Base-by-base conservation (phyloP, 2,329 filamentous ascomycete genomes). In the Lachnellula arida region DNA sequence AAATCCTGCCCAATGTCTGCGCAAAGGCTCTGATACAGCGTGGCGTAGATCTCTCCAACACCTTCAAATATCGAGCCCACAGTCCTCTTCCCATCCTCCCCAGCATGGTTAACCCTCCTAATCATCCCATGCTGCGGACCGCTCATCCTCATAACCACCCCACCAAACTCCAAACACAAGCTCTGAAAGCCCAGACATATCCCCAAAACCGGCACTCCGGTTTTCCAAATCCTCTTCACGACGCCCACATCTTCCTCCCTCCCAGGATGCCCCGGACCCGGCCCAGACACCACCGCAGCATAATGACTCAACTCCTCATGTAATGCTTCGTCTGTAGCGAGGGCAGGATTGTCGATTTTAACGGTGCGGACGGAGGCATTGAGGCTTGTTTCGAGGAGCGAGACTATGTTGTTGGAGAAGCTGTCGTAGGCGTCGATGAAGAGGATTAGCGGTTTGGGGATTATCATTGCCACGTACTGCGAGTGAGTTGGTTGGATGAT, bases 401-500 rank as follows among this genome's bases (percentile, higher is more conserved):
- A 86, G 52, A 95, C 85, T 66, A 97, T 94, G 74, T 97, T 97
- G 74, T 96, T 92, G 54, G 91, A 90, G 74, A 97, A 99, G 43
- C 92, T 97, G 75, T 99, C 94, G 73, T 96, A 96, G 60, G 93
- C 92, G 72, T 97, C 94, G 63, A 99, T 79, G 74, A 96, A 96
- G 60, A 97, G 82, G 60, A 97, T 87, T 17, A 63, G 55, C 43
- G 69, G 65, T 56, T 70, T 68, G 7, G 59, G 52, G 14, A 59
- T 55, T 49, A 53, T 51, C 68, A 69, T 70, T 56, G 57, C 65
- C 53, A 67, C 55, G 55, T 22, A 17, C 42, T 44, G 42, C 5
- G 12, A 44, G 22, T 44, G 19, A 19, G 19, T 19, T 12, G 22
- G n/a, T 22, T n/a, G 9, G 19, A 5, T 1, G 19, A 19, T 19